Conservation (phyloP, 345 rosid species). For the Brassica carinata region DNA sequence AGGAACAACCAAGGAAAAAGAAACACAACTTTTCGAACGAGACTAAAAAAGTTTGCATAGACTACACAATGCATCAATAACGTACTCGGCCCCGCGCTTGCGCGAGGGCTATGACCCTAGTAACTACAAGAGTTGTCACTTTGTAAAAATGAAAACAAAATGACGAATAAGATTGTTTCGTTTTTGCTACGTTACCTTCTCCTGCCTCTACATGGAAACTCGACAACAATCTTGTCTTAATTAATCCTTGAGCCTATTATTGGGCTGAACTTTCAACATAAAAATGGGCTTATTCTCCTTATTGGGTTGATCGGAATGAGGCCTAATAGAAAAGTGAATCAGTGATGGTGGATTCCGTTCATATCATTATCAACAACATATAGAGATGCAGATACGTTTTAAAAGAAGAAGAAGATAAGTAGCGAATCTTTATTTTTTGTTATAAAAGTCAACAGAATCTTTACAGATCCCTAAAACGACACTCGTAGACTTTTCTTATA, state of each 20-base stretch:
- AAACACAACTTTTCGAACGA: no score
- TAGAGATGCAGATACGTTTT: neutral
- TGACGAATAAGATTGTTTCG: neutral
- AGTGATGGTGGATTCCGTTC: neutral
- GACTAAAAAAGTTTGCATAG: no score
- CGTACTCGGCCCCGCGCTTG: no score
- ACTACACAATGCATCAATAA: no score
- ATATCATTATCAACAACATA: neutral
- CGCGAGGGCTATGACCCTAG: no score
- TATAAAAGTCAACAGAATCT: slow-evolving; percentile 22
- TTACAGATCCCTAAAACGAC: neutral
- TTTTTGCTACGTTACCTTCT: neutral
- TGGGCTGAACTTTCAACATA: neutral
- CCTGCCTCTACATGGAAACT: neutral
- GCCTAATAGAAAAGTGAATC: no score
- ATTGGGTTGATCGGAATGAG: neutral
- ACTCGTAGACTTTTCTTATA: slow-evolving; percentile 7
- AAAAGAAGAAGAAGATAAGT: neutral
- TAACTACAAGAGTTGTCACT: neutral
- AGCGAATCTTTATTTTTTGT: slow-evolving; percentile 6
- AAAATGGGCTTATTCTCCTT: neutral
- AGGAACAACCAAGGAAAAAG: no score
- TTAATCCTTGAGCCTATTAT: neutral
- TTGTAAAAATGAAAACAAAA: neutral
- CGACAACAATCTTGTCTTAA: neutral